Evolutionary conservation across 2,329 filamentous ascomycete species (phyloP), one percentile per base, ranked within the genome.

Genomic region (Neonectria faginata): DNA sequence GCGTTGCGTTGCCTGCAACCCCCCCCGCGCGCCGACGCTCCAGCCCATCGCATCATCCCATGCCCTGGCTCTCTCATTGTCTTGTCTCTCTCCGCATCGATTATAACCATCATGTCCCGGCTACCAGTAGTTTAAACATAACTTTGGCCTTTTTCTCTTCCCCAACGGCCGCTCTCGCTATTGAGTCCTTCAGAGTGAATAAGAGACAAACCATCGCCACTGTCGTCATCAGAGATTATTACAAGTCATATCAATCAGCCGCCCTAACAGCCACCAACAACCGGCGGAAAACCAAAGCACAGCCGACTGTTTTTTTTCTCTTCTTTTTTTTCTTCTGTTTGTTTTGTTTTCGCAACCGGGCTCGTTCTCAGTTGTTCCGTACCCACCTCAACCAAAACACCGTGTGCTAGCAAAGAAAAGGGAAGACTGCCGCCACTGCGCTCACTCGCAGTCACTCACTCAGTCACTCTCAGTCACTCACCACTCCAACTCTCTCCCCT

Each of bases 101-200:
- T 70, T 73, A 73, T 72, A 73, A 68, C 55, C n/a, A 62, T 58
- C 67, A 55, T 69, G 61, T 22, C 56, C 71, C 67, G 44, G 41
- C 61, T 60, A 39, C 36, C 36, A 16, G 36, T 39, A 57, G 36
- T 64, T 70, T 54, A 42, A 42, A 18, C 53, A 29, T 29, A 10
- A 29, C 48, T 53, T 53, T 59, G 59, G 14, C 25, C 60, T 47
- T 36, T 36, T 48, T 33, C 25, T 18, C 18, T 52, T 44, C 55
- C 33, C 57, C 31, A 56, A 57, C 57, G 53, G 61, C 54, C 51
- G 45, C 53, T 50, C 59, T 53, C 51, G 53, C 45, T 6, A 51
- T 20, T 29, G 25, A 54, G 22, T 33, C 62, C 22, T 53, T 31
- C 50, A 59, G 10, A 20, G 39, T 18, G 11, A 18, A 42, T 14